Conservation (phyloP, 1,139 yeast genomes). For the Zygosaccharomyces pseudobailii region DNA sequence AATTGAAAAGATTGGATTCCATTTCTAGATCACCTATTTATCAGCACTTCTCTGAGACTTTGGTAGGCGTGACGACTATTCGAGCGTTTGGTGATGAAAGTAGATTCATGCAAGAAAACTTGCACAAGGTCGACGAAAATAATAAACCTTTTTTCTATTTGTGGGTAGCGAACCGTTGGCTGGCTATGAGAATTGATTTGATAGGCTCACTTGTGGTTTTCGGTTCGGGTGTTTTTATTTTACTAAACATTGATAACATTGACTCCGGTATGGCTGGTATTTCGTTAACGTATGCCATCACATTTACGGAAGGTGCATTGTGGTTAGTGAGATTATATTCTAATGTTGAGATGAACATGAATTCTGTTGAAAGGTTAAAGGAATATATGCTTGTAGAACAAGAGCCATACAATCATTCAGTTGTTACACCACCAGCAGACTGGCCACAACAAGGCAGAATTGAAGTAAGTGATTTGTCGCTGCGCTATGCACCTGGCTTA, state of each 20-base stretch:
- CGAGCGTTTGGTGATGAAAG: conserved; percentile 95
- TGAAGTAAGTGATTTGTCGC: conserved; percentile 67
- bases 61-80: conserved; percentile 87
- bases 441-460: conserved; percentile 89
- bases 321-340: conserved; percentile 93
- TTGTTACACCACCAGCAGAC: conserved; percentile 49
- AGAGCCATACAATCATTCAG: conserved; percentile 59
- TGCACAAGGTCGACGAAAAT: conserved; percentile 74
- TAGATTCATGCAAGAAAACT: conserved; percentile 76
- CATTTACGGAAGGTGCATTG: conserved; percentile 81
- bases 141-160: conserved; percentile 89
- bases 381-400: conserved; percentile 82
- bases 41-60: conserved; percentile 91
- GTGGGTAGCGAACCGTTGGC: conserved; percentile 97
- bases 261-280: conserved; percentile 97
- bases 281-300: conserved; percentile 84
- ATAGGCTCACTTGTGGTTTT: conserved; percentile 83
- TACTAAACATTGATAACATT: conserved; percentile 55
- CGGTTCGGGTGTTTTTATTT: conserved; percentile 73
- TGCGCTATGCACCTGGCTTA: conserved; percentile 82
- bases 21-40: conserved; percentile 91
- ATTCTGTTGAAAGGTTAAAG: conserved; percentile 84
- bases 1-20: conserved; percentile 84
- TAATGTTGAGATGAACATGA: conserved; percentile 89
- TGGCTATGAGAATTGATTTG: conserved; percentile 74